A percentile compares a stretch with the other conserved stretches of the same genome.
These are phyloP conservation scores for Eutrema japonicum DNA, from an alignment of 345 rosid genomes.

Conservation along the genomic window DNA sequence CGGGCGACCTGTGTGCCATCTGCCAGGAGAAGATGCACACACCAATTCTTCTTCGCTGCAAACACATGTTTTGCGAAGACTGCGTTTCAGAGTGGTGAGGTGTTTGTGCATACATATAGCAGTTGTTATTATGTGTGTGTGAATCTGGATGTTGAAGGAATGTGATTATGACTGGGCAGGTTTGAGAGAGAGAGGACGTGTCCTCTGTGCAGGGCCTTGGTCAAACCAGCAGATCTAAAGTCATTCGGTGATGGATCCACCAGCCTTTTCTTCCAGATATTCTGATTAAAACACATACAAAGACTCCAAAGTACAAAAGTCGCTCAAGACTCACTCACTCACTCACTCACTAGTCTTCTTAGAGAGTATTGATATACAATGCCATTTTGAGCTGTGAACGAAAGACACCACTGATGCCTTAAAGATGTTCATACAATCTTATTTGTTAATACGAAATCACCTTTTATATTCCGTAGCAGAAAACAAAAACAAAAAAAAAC, in stretches of 20 bases:
- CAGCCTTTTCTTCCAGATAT: constrained; percentile 92
- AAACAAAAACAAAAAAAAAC: not conserved
- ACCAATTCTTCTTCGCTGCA: constrained; percentile 90
- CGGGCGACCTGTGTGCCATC: constrained; percentile 94
- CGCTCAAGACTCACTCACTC: constrained; percentile 20
- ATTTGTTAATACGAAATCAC: constrained; percentile 44
- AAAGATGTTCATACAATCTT: constrained; percentile 37
- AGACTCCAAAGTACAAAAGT: constrained; percentile 30
- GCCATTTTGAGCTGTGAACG: constrained; percentile 35
- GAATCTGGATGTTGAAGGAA: constrained; percentile 25
- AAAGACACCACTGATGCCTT: constrained; percentile 37
- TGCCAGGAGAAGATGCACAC: constrained; percentile 99
- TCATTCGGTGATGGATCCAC: constrained; percentile 98
- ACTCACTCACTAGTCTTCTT: constrained; percentile 23
- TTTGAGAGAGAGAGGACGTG: constrained; percentile 99
- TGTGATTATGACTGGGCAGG: constrained; percentile 55
- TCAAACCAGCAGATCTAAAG: constrained; percentile 89
- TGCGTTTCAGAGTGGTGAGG: constrained; percentile 95
- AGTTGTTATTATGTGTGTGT: constrained; percentile 13
- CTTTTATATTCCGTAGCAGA: constrained; percentile 8
- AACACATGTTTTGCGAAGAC: constrained; percentile 98
- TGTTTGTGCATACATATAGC: constrained; percentile 29
- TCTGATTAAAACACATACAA: constrained; percentile 52
- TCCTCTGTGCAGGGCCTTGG: constrained; percentile 96
- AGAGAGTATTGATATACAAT: constrained; percentile 31